These are phyloP conservation scores for Leucogyrophana mollusca DNA, from an alignment of 768 basidiomycete genomes.

Conservation along the genomic window DNA sequence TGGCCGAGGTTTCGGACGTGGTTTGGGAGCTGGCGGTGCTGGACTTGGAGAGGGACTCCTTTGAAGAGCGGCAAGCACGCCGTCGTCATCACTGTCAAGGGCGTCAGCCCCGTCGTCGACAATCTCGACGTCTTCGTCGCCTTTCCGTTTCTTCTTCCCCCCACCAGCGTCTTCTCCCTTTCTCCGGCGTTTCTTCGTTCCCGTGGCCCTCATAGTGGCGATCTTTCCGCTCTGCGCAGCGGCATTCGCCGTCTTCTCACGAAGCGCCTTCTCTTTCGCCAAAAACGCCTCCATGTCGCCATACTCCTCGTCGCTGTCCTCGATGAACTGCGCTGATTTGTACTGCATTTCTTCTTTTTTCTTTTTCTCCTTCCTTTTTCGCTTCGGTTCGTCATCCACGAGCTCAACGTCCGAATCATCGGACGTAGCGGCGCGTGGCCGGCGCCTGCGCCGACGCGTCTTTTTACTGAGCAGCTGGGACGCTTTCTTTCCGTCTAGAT, in stretches of 20 bases:
- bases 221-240: slow-evolving; percentile 42
- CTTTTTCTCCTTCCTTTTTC: slow-evolving; percentile 46
- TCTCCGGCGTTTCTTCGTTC: slow-evolving; percentile 59
- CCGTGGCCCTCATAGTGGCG: slow-evolving; percentile 42
- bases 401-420: slow-evolving; percentile 36
- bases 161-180: slow-evolving; percentile 43
- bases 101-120: slow-evolving; percentile 18
- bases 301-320: slow-evolving; percentile 85
- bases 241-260: slow-evolving; percentile 50
- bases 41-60: slow-evolving; percentile 24
- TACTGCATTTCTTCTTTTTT: slow-evolving; percentile 70
- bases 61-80: slow-evolving; percentile 17
- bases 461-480: slow-evolving; percentile 70
- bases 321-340: slow-evolving; percentile 89
- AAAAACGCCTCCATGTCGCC: slow-evolving; percentile 83
- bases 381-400: slow-evolving; percentile 31
- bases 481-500: slow-evolving; percentile 76
- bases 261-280: slow-evolving; percentile 62
- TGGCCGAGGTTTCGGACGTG: slow-evolving; percentile 39
- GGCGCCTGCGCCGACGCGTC: slow-evolving; percentile 44
- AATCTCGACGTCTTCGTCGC: slow-evolving; percentile 18
- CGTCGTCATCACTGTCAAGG: slow-evolving; percentile 16
- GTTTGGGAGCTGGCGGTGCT: slow-evolving; percentile 11
- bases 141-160: slow-evolving; percentile 39
- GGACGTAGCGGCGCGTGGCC: slow-evolving; percentile 48